A percentile compares a stretch with the other conserved stretches of the same genome.
Evolutionary conservation across 2,329 filamentous ascomycete genomes (phyloP).

Genomic region (Hortaea sp.): DNA sequence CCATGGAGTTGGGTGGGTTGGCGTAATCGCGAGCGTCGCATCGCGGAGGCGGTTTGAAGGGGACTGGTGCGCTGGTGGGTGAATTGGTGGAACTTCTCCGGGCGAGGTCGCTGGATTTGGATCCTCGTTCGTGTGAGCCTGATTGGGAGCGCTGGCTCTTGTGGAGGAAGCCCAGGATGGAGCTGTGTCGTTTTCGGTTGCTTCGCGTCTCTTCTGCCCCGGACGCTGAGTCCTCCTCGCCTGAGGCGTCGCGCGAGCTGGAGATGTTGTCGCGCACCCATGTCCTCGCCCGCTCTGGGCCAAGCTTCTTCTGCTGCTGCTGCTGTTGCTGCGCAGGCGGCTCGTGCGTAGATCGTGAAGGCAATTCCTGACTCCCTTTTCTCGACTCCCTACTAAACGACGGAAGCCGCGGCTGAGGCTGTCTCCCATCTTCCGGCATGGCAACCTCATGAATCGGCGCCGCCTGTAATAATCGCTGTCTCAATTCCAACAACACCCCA

Average conservation of each 20-base stretch:
- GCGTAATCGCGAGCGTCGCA: slow-evolving; percentile 3
- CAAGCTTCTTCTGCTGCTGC: background rate
- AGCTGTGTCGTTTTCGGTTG: slow-evolving; percentile 15
- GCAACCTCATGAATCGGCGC: slow-evolving; percentile 3
- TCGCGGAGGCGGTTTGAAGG: slow-evolving; percentile 6
- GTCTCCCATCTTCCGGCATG: background rate
- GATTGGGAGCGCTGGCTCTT: slow-evolving; percentile 13
- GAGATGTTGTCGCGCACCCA: slow-evolving; percentile 11
- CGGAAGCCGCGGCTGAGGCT: background rate
- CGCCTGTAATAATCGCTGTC: slow-evolving; percentile 17
- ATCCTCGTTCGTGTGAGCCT: slow-evolving; percentile 10
- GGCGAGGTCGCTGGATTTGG: background rate
- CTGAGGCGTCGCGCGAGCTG: slow-evolving; percentile 13
- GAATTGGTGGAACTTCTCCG: background rate
- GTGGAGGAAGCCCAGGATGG: slow-evolving; percentile 16
- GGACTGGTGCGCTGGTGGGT: slow-evolving; percentile 2
- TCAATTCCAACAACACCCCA: slow-evolving; percentile 18
- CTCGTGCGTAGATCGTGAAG: background rate
- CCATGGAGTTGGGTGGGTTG: too few relatives aligned
- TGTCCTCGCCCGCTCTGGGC: slow-evolving; percentile 7
- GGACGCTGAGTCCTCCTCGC: slow-evolving; percentile 15
- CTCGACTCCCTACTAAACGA: background rate
- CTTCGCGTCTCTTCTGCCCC: slow-evolving; percentile 15
- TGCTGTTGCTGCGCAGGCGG: background rate
- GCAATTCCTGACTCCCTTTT: slow-evolving; percentile 1